Percentiles rank a stretch among this genome's conserved stretches.
Conservation (phyloP, 768 basidiomycete genomes). For the Lactarius akahatsu region DNA sequence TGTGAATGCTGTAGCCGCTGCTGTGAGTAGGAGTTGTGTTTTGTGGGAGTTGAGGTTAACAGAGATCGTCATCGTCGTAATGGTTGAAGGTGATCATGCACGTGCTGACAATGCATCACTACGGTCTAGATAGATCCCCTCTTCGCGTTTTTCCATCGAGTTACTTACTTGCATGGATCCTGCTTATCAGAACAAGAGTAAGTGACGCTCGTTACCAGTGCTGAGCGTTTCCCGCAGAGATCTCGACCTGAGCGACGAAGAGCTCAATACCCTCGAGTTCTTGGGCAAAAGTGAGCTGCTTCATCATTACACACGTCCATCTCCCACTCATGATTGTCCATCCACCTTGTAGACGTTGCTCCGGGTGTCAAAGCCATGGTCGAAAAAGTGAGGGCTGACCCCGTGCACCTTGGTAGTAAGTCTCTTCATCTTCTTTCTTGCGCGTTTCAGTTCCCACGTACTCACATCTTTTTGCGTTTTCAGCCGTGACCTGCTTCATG, state of each 20-base stretch:
- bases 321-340: slow-evolving; percentile 28
- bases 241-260: slow-evolving; percentile 31
- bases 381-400: slow-evolving; percentile 31
- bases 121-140: no score
- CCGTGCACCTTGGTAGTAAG: slow-evolving; percentile 30
- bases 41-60: slow-evolving; percentile 52
- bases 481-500: slow-evolving; percentile 36
- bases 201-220: slow-evolving; percentile 33
- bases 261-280: slow-evolving; percentile 29
- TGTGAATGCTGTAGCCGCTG: slow-evolving; percentile 59
- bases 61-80: slow-evolving; percentile 4
- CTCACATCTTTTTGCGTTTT: slow-evolving; percentile 29
- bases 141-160: no score
- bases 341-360: slow-evolving; percentile 32
- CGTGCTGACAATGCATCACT: slow-evolving; percentile 2
- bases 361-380: slow-evolving; percentile 20
- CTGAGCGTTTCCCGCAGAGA: slow-evolving; percentile 35
- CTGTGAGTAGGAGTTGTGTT: slow-evolving; percentile 63
- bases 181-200: slow-evolving; percentile 34
- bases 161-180: no score
- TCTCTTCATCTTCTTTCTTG: slow-evolving; percentile 21
- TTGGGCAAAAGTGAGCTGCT: slow-evolving; percentile 29
- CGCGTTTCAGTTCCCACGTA: slow-evolving; percentile 33
- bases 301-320: slow-evolving; percentile 27
- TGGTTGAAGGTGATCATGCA: neutral